These are phyloP conservation scores for Pezicula rhizophila DNA, from an alignment of 2,329 filamentous ascomycete genomes.

Conservation along the genomic window DNA sequence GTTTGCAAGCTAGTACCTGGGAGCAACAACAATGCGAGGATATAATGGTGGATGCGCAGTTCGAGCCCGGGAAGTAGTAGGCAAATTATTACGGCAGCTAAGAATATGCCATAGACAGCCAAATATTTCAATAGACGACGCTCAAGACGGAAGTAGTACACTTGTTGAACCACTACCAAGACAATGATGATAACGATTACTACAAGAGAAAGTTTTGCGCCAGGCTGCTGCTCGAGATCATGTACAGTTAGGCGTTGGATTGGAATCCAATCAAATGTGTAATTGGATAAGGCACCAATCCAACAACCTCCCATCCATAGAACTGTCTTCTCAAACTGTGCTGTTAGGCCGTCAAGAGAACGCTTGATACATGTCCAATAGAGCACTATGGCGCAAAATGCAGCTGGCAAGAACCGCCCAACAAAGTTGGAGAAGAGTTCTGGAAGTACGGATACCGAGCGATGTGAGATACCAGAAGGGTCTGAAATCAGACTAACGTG, in stretches of 20 bases:
- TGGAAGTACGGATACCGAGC: conserved; percentile 37
- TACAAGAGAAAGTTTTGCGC: conserved; percentile 75
- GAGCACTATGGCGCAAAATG: conserved; percentile 81
- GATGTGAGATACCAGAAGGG: conserved; percentile 60
- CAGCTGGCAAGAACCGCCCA: conserved; percentile 78
- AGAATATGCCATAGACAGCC: conserved; percentile 67
- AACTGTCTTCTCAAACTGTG: conserved; percentile 83
- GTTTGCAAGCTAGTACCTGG: conserved; percentile 88
- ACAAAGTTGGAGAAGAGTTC: conserved; percentile 71
- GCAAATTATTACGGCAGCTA: conserved; percentile 60
- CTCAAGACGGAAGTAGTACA: conserved; percentile 81
- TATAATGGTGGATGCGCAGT: conserved; percentile 91
- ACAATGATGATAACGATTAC: conserved; percentile 69
- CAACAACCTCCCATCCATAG: conserved; percentile 88
- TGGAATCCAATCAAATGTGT: conserved; percentile 90
- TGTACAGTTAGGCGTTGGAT: conserved; percentile 87
- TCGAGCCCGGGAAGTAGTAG: conserved; percentile 70
- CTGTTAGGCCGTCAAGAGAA: conserved; percentile 64
- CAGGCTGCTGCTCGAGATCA: conserved; percentile 83
- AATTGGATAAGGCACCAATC: conserved; percentile 91
- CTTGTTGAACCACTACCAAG: conserved; percentile 64
- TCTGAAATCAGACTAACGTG: conserved; percentile 88
- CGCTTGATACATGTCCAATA: conserved; percentile 75
- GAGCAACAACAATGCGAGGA: conserved; percentile 78
- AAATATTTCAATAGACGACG: conserved; percentile 74